A percentile compares a stretch with the other conserved stretches of the same genome.
phyloP scores from a whole-genome alignment of 2,329 filamentous ascomycete genomes.

The Eutypa lata region DNA sequence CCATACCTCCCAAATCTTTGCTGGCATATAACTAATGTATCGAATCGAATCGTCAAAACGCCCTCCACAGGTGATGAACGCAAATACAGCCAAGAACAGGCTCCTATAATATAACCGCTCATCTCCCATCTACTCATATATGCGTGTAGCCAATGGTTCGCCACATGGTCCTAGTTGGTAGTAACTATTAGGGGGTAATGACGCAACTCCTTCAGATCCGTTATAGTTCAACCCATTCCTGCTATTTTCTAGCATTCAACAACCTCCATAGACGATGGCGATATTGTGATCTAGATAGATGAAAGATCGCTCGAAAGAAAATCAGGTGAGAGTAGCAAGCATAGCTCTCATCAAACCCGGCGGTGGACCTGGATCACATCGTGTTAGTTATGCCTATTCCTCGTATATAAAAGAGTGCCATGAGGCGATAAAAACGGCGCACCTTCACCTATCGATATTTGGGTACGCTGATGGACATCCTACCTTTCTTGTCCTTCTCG shows the following conservation, averaged over 20 bases:
- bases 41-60: too few species aligned
- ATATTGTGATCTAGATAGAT: neutral
- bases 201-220: too few species aligned
- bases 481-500: constrained; percentile 93
- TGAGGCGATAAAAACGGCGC: constrained; percentile 27
- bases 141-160: too few species aligned
- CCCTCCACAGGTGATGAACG: too few species aligned
- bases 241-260: neutral
- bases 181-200: too few species aligned
- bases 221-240: neutral
- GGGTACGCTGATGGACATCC: constrained; percentile 81
- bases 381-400: constrained; percentile 15
- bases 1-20: too few species aligned
- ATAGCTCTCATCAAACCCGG: constrained; percentile 65
- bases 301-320: neutral
- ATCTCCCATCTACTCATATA: too few species aligned
- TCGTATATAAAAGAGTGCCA: constrained; percentile 14
- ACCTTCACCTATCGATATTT: constrained; percentile 58
- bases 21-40: neutral
- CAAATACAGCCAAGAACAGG: too few species aligned
- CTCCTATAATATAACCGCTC: too few species aligned
- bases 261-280: neutral
- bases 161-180: too few species aligned
- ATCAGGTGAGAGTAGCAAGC: constrained; percentile 66
- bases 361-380: constrained; percentile 51